Percentiles rank a stretch among this genome's conserved stretches.
Conservation (phyloP, 2,329 filamentous ascomycete genomes). For the Penicillium italicum region DNA sequence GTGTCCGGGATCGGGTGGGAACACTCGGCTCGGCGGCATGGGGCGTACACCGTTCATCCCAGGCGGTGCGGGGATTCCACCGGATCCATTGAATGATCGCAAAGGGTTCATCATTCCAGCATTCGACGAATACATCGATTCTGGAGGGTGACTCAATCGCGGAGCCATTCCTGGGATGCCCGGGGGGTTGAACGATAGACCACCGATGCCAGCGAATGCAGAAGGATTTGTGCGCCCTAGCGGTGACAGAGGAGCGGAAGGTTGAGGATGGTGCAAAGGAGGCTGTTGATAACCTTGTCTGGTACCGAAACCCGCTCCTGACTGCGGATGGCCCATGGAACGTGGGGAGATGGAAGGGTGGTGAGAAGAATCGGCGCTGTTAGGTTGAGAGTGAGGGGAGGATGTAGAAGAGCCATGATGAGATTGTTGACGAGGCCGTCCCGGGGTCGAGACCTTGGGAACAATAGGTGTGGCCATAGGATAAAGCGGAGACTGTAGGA, state of each 20-base stretch:
- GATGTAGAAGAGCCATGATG: slow-evolving; percentile 71
- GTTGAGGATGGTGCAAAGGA: slow-evolving; percentile 56
- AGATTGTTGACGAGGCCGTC: slow-evolving; percentile 70
- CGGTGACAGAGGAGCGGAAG: slow-evolving; percentile 61
- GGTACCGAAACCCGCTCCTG: slow-evolving; percentile 59
- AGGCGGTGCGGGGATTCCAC: slow-evolving; percentile 54
- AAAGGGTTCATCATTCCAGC: slow-evolving; percentile 54
- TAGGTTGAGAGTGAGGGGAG: slow-evolving; percentile 56
- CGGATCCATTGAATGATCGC: slow-evolving; percentile 51
- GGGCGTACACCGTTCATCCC: slow-evolving; percentile 60
- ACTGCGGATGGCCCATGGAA: slow-evolving; percentile 62
- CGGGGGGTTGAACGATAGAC: slow-evolving; percentile 53
- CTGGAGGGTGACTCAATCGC: slow-evolving; percentile 49
- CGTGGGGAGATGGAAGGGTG: slow-evolving; percentile 59
- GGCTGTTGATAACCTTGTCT: slow-evolving; percentile 57
- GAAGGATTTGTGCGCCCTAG: slow-evolving; percentile 57
- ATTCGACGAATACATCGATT: slow-evolving; percentile 54
- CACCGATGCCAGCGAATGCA: slow-evolving; percentile 50
- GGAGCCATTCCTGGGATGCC: slow-evolving; percentile 54
- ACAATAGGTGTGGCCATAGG: slow-evolving; percentile 74
- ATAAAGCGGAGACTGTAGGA: slow-evolving; percentile 73
- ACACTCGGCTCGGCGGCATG: slow-evolving; percentile 55
- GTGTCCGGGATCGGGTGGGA: slow-evolving; percentile 47
- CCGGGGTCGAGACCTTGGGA: slow-evolving; percentile 77
- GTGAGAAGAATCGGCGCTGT: slow-evolving; percentile 55